Evolutionary conservation across 257 asterid species (phyloP), one percentile per base, ranked within the genome.

Genomic region (Cinchona pubescens): DNA sequence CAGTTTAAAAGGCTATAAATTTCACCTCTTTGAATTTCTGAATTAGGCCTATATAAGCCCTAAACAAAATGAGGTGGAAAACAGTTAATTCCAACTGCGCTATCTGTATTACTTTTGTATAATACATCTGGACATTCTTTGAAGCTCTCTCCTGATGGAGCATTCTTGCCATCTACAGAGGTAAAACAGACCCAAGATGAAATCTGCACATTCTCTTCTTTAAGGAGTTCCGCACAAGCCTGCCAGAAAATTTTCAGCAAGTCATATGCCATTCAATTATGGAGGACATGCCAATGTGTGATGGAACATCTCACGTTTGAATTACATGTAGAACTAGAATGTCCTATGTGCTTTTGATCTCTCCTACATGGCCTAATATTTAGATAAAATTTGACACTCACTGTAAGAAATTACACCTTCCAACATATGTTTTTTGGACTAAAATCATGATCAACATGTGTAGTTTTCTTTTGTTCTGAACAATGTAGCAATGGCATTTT

Each of bases 121-220:
- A 91, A 78, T 1, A 88, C 46, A 3, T 79, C 75, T 15, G 91
- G 82, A 80, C 90, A 84, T 27, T 91, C 97, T 30, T 82, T 75
- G 72, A 93, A 93, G 88, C 86, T 86, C 75, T 93, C 98, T 65
- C 98, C 97, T 0, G 98, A 93, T 2, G 98, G 91, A 0, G 93
- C 90, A 51, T 84, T 89, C 58, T 80, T 87, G 60, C 98, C 98
- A 30, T 91, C 93, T 29, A 87, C 86, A 12, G 93, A 87, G 78
- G 93, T 91, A 86, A 93, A 91, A 78, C 95, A 91, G 67, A 93
- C 89, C 98, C 98, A 93, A 49, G 97, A 88, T 25, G 96, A 93
- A 55, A 93, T 88, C 62, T 82, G 70, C 0, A 93, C 82, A 38
- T 84, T 83, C 83, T 86, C 95, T 76, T 88, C 96, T 4, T 91